Evolutionary conservation across 2,329 filamentous ascomycete genomes (phyloP), one percentile per base, ranked within the genome.

Genomic region (Venturia effusa): DNA sequence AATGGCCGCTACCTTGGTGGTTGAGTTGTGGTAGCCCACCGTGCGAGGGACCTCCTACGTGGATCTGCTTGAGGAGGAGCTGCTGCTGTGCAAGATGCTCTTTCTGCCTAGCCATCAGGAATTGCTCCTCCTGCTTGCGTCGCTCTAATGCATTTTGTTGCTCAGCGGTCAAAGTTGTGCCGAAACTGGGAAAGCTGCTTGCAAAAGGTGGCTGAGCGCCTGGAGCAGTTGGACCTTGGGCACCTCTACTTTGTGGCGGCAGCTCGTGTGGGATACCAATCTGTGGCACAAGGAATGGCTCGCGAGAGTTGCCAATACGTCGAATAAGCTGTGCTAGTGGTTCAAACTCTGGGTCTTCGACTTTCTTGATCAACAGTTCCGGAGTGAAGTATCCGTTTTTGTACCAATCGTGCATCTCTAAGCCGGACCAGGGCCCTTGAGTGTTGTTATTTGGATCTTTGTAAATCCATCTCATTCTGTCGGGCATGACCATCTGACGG

Each of bases 401-500:
- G 78, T 97, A 99, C 94, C 94, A 99, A 70, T 99, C 95, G 69
- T 99, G 95, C 94, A 99, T 99, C 76, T 99, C 94, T 61, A 99
- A 79, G 1, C 94, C 94, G 45, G 92, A 97, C 77, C 94, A 99
- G 0, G 94, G 94, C 0, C 94, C 94, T 73, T 99, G 94, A 6
- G 91, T 88, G 67, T 90, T 88, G 27, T 92, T 92, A 72, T 96
- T 90, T 5, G 94, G 94, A 73, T 99, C 94, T 62, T 95, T 87
- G 73, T 99, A 99, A 22, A 97, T 93, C 94, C 94, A 99, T 70
- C 93, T 84, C 92, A 99, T 99, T 17, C 95, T 84, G 74, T 99
- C 94, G 1, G 94, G 94, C 94, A 99, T 97, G 5, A 99, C 93
- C 92, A 99, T 97, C 55, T 89, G 92, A 19, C 91, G 87, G 67